Base-by-base conservation (phyloP, 208 protist species). In the Leishmania amazonensis region DNA sequence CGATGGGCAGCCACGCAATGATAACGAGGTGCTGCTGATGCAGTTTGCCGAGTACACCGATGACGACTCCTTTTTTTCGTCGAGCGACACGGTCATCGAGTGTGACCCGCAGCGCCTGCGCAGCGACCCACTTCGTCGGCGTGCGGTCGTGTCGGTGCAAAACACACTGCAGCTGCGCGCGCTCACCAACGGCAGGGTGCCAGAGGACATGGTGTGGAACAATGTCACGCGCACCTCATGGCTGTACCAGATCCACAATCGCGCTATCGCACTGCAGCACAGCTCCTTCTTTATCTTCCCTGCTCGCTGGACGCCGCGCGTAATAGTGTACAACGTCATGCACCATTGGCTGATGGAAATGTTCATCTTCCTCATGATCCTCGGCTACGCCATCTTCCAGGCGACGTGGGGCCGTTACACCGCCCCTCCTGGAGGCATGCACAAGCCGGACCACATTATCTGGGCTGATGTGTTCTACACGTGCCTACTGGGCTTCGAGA, bases 31-130 rank as follows among this genome's bases (percentile, higher is more conserved):
- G 75, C 79, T 96, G 65, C 89, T 97, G 40, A 91, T 94, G 87
- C 90, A 94, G 73, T 94, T 97, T 72, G 93, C 92, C 75, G 90
- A 96, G 85, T 98, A 95, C 88, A 98, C 95, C n/a, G 89, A 98
- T 85, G 95, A 98, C 85, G 95, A 98, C 79, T 96, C 93, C 58
- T 96, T 96, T 81, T 96, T 96, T 83, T 95, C 92, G 42, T 95
- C 91, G 35, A 81, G 92, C 70, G 85, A 87, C 38, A 90, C 83
- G n/a, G 87, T 95, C 57, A 85, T 96, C 35, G 88, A 94, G 72
- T 81, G 87, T 45, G 89, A 95, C 65, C 87, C 90, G 73, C 83
- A 88, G 67, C 89, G 92, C 35, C 71, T 95, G 76, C 85, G 84
- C 78, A 86, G 87, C 53, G 88, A 93, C 70, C 70, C 86, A 6